Evolutionary conservation across 495 filamentous ascomycete genomes (phyloP), one percentile per base, ranked within the genome.

Genomic region (Gamarada debralockiae): DNA sequence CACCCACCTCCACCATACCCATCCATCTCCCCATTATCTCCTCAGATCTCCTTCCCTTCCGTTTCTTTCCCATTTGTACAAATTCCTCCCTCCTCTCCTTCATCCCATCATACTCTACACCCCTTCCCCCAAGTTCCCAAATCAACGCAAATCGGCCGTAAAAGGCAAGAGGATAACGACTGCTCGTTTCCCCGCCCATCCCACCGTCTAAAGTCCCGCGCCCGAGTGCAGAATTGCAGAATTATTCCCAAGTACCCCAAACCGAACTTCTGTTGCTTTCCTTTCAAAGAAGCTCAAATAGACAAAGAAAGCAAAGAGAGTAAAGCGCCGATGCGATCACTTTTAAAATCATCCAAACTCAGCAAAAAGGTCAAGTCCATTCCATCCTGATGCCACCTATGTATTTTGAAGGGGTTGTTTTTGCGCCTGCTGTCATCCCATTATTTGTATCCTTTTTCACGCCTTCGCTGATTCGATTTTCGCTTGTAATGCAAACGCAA

Each of bases 361-460:
- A 34, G 31, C 8, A 34, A 34, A 34, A 34, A 8, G 31, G n/a
- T 34, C 31, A 34, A 34, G 36, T 6, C 18, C 40, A 21, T 15
- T 43, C 27, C 44, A 33, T 31, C 44, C 27, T 47, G 44, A 24
- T 20, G 13, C 23, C 18, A 45, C 22, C n/a, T 27, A 45, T 45
- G 20, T 33, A 47, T 17, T 29, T 33, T 47, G 25, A 45, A n/a
- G n/a, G n/a, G n/a, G 20, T 8, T 21, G 7, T 21, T 31, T 7
- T 29, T 33, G 44, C 44, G 24, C 44, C 24, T 22, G 14, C 18
- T 45, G 12, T 12, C 27, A n/a, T n/a, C n/a, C n/a, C n/a, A n/a
- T n/a, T n/a, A n/a, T n/a, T 29, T 4, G 27, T 29, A 17, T 9
- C 25, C 25, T 12, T 33, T 17, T 34, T 33, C 22, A 3, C 44